Base-by-base conservation (phyloP, 345 rosid genomes). In the Chamaenerion angustifolium region DNA sequence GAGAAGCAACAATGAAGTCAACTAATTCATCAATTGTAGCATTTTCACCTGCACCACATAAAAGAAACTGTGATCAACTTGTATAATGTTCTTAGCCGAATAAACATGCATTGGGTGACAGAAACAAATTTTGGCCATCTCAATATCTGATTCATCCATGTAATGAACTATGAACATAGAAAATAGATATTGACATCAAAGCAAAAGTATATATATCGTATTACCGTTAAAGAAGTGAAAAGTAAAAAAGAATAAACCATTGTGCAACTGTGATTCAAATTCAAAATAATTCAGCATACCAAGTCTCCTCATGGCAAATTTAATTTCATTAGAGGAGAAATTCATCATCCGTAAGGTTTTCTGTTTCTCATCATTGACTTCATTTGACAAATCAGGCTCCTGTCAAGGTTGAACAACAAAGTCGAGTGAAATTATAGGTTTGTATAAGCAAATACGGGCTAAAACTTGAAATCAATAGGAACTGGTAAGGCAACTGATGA, bases 1-100 rank as follows among this genome's bases (percentile, higher is more conserved):
- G 95, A 57, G 89, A 74, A 76, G 98, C 95, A 57, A 59, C 53
- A 47, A 92, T 84, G 65, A 76, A 87, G 65, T 92, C 96, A 55
- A 87, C 87, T 55, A 92, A 56, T 66, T 80, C 93, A 62, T 71
- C 68, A 44, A 87, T 41, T 12, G 76, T 68, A 19, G 83, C 75
- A 60, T 74, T 64, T 56, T 69, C 64, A 61, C 87, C 98, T 87
- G 70, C 51, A 43, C 31, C 4, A 12, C 10, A 40, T 17, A 21
- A 54, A 43, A 54, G 21, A 52, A 14, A 1, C 3, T 19, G 23
- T 37, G 14, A 41, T 11, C n/a, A 19, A 27, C 14, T n/a, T 19
- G 37, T 8, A 31, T 1, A 31, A 31, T 31, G 37, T 31, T 31
- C 37, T 31, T 31, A 31, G 37, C 37, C 37, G 3, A 31, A 31